These are phyloP conservation scores for Aspergillus olivimuriae DNA, from an alignment of 495 filamentous ascomycete species.

Conservation along the genomic window DNA sequence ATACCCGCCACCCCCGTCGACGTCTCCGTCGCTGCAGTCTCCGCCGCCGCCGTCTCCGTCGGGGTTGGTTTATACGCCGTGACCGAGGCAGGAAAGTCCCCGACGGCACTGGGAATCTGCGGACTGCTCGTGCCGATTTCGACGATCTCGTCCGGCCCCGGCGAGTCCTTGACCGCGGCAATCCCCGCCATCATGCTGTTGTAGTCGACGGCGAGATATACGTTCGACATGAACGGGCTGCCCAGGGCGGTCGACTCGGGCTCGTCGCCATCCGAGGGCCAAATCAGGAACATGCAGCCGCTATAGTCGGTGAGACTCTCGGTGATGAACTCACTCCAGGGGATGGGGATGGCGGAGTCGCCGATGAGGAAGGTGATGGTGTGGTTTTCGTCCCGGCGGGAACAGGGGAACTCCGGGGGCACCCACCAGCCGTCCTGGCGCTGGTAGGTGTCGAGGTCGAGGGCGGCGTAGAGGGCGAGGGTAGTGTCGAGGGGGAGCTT, in stretches of 20 bases:
- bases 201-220: conserved; percentile 6
- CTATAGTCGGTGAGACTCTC: neutral
- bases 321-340: conserved; percentile 3
- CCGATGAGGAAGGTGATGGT: conserved; percentile 5
- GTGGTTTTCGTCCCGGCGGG: conserved; percentile 5
- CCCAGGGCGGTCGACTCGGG: neutral
- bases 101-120: conserved; percentile 1
- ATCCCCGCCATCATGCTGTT: conserved; percentile 5
- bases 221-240: neutral
- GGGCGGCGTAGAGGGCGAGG: conserved; percentile 2
- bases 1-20: conserved; percentile 2
- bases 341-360: conserved; percentile 1
- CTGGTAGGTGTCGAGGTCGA: neutral
- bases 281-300: neutral
- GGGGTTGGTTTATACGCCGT: conserved; percentile 3
- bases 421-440: conserved; percentile 2
- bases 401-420: conserved; percentile 1
- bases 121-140: conserved; percentile 2
- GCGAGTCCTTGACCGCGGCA: neutral
- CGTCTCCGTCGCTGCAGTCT: neutral
- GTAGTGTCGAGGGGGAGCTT: neutral
- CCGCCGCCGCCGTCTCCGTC: neutral
- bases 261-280: neutral
- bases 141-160: neutral
- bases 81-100: conserved; percentile 2